These are phyloP conservation scores for Penicillium sp. DNA, from an alignment of 2,329 filamentous ascomycete genomes.

Conservation along the genomic window DNA sequence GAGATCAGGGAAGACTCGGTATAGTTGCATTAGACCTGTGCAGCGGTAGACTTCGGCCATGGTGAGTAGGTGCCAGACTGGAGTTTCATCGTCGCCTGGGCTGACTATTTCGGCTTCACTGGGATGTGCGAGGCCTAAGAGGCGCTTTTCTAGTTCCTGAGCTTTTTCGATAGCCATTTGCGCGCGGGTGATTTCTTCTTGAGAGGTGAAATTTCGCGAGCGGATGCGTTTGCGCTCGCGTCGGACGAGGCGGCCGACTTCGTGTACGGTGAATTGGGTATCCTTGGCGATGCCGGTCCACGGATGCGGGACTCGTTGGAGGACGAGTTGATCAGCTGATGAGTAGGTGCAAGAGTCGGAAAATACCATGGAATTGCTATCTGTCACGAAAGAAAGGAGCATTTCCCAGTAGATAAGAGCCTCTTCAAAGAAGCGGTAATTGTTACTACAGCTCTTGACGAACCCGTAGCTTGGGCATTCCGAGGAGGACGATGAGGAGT, in stretches of 20 bases:
- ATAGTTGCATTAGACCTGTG: conserved; percentile 54
- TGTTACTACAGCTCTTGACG: conserved; percentile 33
- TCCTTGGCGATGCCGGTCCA: conserved; percentile 42
- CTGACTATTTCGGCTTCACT: conserved; percentile 49
- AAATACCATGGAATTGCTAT: conserved; percentile 37
- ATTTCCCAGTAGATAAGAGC: conserved; percentile 60
- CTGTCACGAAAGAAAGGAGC: conserved; percentile 54
- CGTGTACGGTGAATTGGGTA: conserved; percentile 39
- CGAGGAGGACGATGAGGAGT: conserved; percentile 36
- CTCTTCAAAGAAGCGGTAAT: conserved; percentile 56
- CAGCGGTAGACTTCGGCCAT: conserved; percentile 55
- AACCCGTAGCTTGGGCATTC: conserved; percentile 4
- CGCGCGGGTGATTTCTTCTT: conserved; percentile 32
- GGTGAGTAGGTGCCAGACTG: conserved; percentile 53
- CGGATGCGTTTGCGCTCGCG: conserved; percentile 36
- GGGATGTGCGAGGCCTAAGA: conserved; percentile 49
- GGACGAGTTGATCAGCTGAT: conserved; percentile 27
- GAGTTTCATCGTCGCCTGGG: conserved; percentile 52
- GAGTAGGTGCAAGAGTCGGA: conserved; percentile 20
- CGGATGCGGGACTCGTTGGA: conserved; percentile 39
- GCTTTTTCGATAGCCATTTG: conserved; percentile 38
- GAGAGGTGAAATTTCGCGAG: conserved; percentile 37
- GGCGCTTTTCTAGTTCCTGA: conserved; percentile 47
- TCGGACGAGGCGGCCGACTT: conserved; percentile 46
- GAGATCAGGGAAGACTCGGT: conserved; percentile 54